These are phyloP conservation scores for Echium plantagineum DNA, from an alignment of 257 asterid species.

Conservation along the genomic window DNA sequence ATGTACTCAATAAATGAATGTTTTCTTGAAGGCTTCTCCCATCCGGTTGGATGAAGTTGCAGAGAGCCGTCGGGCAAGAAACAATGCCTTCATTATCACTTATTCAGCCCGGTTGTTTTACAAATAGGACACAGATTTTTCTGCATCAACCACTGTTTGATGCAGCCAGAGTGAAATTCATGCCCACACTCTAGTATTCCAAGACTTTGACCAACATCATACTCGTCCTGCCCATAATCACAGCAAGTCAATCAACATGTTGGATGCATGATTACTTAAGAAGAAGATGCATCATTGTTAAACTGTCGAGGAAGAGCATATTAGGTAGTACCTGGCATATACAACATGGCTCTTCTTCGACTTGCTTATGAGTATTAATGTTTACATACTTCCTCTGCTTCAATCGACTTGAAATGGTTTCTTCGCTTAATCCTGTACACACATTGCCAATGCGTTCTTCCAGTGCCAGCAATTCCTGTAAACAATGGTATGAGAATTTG, in stretches of 20 bases:
- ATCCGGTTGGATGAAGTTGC: too few relatives aligned
- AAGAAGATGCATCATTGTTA: too few relatives aligned
- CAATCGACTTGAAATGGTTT: conserved; percentile 20
- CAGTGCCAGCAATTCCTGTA: conserved; percentile 32
- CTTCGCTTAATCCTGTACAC: conserved; percentile 30
- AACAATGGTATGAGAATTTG: background rate
- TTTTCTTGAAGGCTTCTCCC: too few relatives aligned
- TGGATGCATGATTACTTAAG: too few relatives aligned
- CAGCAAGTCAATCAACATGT: too few relatives aligned
- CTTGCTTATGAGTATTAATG: conserved; percentile 11
- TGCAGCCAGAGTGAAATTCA: conserved; percentile 37
- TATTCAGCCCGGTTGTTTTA: conserved; percentile 36
- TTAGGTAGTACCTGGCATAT: conserved; percentile 27
- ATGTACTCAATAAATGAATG: too few relatives aligned
- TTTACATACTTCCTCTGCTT: conserved; percentile 18
- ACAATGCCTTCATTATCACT: too few relatives aligned
- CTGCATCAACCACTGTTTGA: conserved; percentile 51
- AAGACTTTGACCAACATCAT: conserved; percentile 30
- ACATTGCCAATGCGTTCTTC: conserved; percentile 41
- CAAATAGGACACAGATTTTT: conserved; percentile 58
- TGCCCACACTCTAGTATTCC: conserved; percentile 55
- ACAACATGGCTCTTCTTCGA: conserved; percentile 32
- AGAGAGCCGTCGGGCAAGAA: too few relatives aligned
- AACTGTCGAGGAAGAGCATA: too few relatives aligned
- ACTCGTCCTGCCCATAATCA: conserved; percentile 38